Percentiles rank a stretch among this genome's conserved stretches.
These are phyloP conservation scores for Dalbergia oliveri DNA, from an alignment of 306 rosid species.

Conservation along the genomic window DNA sequence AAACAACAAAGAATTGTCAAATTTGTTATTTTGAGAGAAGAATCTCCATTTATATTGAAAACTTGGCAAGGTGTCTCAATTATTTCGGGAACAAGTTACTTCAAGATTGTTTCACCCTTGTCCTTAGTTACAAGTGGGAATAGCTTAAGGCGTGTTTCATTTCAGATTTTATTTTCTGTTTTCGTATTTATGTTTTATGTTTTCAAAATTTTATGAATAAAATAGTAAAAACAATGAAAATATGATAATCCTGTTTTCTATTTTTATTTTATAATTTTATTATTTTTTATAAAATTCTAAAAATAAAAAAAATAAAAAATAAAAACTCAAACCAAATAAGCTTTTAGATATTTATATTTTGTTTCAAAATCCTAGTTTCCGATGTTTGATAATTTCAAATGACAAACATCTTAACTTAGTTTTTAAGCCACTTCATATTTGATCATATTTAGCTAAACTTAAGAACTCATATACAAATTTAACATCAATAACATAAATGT, in stretches of 20 bases:
- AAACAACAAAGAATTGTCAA: constrained; percentile 9
- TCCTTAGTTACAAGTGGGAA: neutral
- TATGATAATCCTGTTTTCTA: too few species aligned
- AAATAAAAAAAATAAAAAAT: too few species aligned
- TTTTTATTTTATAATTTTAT: too few species aligned
- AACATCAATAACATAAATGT: neutral
- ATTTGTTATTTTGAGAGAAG: neutral
- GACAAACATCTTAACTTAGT: neutral
- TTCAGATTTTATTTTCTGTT: too few species aligned
- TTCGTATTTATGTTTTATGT: too few species aligned
- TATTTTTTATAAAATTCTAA: too few species aligned
- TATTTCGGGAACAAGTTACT: neutral
- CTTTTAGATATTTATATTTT: neutral
- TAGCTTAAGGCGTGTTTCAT: too few species aligned
- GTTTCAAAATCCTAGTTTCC: neutral
- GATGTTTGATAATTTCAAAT: neutral
- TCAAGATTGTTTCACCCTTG: neutral
- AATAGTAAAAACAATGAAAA: too few species aligned
- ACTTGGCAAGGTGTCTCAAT: neutral
- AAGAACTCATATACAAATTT: neutral
- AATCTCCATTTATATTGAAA: neutral
- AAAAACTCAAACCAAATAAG: too few species aligned
- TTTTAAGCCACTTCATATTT: neutral
- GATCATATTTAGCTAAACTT: neutral
- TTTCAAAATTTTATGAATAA: too few species aligned